phyloP scores from a whole-genome alignment of 192 early-diverging fungal species.

The Backusella sp. region DNA sequence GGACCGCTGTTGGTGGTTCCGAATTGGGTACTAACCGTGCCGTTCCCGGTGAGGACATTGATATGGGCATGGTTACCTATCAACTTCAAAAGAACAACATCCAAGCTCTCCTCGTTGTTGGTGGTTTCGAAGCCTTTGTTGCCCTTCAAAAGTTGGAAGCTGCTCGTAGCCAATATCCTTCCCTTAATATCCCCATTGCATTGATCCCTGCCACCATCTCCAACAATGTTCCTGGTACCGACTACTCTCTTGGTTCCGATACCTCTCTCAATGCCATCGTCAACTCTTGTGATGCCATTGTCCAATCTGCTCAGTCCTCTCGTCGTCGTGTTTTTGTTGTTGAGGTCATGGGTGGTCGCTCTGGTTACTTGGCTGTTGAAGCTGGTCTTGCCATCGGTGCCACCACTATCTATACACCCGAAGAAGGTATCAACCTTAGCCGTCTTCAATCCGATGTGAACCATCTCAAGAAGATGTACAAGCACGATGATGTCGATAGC shows the following conservation, averaged over 20 bases:
- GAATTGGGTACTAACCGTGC: conserved; percentile 93
- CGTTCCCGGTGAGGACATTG: conserved; percentile 74
- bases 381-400: conserved; percentile 86
- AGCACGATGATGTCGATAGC: conserved; percentile 64
- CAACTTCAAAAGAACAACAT: conserved; percentile 90
- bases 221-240: conserved; percentile 98
- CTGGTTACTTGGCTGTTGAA: conserved; percentile 89
- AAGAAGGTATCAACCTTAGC: conserved; percentile 79
- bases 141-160: conserved; percentile 70
- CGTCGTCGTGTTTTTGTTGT: conserved; percentile 94
- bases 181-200: conserved; percentile 92
- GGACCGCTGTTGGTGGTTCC: conserved; percentile 91
- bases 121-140: conserved; percentile 95
- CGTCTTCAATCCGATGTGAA: conserved; percentile 83
- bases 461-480: conserved; percentile 78
- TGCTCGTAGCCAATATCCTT: conserved; percentile 79
- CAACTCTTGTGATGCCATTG: conserved; percentile 85
- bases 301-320: conserved; percentile 88
- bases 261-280: conserved; percentile 95
- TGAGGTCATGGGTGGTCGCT: conserved; percentile 95
- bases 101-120: conserved; percentile 89
- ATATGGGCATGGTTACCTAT: conserved; percentile 85
- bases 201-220: conserved; percentile 93
- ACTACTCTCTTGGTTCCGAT: conserved; percentile 92
- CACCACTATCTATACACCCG: conserved; percentile 91